Conservation (phyloP, 192 early-diverging fungal species). For the Allomyces macrogynus region DNA sequence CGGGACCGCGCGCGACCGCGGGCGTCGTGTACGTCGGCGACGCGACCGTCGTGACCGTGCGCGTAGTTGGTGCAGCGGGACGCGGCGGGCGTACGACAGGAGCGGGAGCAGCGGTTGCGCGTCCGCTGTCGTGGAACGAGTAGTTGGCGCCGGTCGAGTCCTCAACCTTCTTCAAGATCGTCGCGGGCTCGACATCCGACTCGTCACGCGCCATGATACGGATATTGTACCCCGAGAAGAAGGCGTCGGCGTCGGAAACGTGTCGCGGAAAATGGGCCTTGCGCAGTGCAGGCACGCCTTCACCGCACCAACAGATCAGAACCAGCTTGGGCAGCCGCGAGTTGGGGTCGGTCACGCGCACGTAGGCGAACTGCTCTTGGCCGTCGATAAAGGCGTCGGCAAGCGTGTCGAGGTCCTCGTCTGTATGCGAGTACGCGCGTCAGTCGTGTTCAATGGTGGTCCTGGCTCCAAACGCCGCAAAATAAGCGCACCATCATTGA, state of each 20-base stretch:
- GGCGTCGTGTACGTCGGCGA: no score
- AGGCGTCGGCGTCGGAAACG: conserved; percentile 37
- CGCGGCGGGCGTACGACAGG: background rate
- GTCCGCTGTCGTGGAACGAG: conserved; percentile 36
- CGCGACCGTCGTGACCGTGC: background rate
- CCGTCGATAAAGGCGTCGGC: conserved; percentile 78
- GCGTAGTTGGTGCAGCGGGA: background rate
- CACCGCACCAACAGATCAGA: conserved; percentile 87
- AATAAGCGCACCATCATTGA: no score
- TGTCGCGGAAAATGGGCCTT: conserved; percentile 77
- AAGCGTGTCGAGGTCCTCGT: conserved; percentile 64
- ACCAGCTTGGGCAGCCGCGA: conserved; percentile 71
- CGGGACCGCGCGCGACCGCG: no score
- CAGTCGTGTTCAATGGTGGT: background rate
- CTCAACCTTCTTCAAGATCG: conserved; percentile 67
- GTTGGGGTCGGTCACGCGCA: conserved; percentile 62
- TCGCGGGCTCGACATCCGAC: conserved; percentile 55
- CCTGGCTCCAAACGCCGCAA: no score
- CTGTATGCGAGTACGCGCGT: conserved; percentile 8
- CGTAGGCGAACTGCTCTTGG: conserved; percentile 79
- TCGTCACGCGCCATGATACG: conserved; percentile 69
- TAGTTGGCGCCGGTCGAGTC: conserved; percentile 81
- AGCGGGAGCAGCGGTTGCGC: no score
- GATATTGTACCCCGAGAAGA: conserved; percentile 51
- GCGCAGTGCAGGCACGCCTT: conserved; percentile 71